phyloP scores from a whole-genome alignment of 140 eudicot genomes.

The Eryngium alpinum region DNA sequence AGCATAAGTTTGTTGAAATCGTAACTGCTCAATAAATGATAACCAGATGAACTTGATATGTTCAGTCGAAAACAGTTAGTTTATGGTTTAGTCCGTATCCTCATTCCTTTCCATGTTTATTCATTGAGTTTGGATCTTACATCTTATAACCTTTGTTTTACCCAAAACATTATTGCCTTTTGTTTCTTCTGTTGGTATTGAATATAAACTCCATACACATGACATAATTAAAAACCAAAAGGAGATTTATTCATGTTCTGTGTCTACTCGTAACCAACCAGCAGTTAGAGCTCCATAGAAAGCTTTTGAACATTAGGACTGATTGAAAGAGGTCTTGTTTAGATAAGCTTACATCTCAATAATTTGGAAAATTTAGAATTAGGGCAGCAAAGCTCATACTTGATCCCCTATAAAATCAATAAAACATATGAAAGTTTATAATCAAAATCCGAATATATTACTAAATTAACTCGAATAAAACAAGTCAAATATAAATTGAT shows the following conservation, averaged over 20 bases:
- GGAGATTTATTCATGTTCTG: not conserved
- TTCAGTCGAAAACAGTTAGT: constrained; percentile 29
- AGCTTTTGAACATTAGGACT: constrained; percentile 55
- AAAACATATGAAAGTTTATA: too few species aligned
- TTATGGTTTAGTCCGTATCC: constrained; percentile 44
- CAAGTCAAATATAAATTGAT: too few species aligned
- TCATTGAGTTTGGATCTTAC: not conserved
- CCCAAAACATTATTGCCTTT: not conserved
- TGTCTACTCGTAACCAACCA: not conserved
- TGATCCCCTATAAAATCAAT: too few species aligned
- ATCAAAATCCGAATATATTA: too few species aligned
- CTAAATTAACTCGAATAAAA: too few species aligned
- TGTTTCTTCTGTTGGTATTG: too few species aligned
- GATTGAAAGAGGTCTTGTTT: too few species aligned
- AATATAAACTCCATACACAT: too few species aligned
- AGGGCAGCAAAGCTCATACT: too few species aligned
- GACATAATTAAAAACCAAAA: not conserved
- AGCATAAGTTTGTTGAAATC: constrained; percentile 22
- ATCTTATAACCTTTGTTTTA: too few species aligned
- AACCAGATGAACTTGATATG: constrained; percentile 18
- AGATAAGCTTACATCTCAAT: not conserved
- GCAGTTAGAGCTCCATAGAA: constrained; percentile 47
- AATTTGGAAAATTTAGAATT: too few species aligned
- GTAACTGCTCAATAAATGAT: constrained; percentile 18
- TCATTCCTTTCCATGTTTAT: not conserved